Base-by-base conservation (phyloP, 176 grass and related monocot species). In the Areca catechu region DNA sequence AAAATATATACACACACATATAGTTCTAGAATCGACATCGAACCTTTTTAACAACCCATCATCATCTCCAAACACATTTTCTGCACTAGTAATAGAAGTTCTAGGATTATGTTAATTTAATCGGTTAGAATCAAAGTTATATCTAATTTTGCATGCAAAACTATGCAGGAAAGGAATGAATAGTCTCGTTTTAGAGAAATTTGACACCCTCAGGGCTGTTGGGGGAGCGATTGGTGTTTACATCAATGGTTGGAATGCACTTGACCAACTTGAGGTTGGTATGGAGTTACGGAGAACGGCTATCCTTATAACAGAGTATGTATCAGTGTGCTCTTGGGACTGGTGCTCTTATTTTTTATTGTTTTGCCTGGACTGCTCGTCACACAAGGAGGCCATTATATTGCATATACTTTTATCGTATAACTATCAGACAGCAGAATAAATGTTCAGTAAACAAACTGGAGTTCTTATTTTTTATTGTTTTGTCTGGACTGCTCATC, bases 171-270 rank as follows among this genome's bases (percentile, higher is more conserved):
- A 89, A 54, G 80, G 76, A 58, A 77, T 80, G 2, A 15, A 30
- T 14, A 75, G 63, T 58, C 69, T 89, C 4, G 72, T 89, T 43
- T 17, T 89, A 17, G 76, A 89, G 68, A 83, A 70, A 67, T 76
- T 58, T 0, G 34, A 76, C 15, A 50, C 17, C 2, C 14, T 89
- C 3, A 50, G 80, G 28, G 64, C 76, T 5, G 57, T 56, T 1
- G 85, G 85, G 4, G 67, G 37, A 14, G 76, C 63, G 10, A 80
- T 89, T 20, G 68, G 58, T 5, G 16, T 83, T 7, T 51, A 75
- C 10, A 61, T 21, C 49, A 89, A 89, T 50, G 80, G 85, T 16
- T 89, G 85, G 85, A 58, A 52, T 2, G 76, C 57, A 18, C 63
- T 89, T 17, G 72, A 83, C 24, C 53, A 77, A 18, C 72, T 83